Evolutionary conservation across 768 basidiomycete genomes (phyloP), one percentile per base, ranked within the genome.

Genomic region (Mycena indigotica): DNA sequence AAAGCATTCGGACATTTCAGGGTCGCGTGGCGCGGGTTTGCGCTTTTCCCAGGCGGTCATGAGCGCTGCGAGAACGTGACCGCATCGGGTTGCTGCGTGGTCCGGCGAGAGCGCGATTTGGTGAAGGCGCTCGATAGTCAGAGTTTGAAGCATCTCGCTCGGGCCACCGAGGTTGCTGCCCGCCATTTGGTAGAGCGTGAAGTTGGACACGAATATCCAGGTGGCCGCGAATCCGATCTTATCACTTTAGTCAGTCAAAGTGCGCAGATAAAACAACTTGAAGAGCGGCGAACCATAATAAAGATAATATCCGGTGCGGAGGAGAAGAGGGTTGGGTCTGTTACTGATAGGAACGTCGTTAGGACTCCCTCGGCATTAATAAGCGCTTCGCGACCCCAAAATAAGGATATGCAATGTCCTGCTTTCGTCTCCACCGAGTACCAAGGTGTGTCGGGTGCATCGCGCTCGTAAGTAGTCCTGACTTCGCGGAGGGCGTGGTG

Each of bases 231-330:
- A 77, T 0, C 72, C 67, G 44, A 80, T 26, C 46, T 48, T 44
- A 21, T 8, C n/a, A 38, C 10, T n/a, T 10, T n/a, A 25, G 46
- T 26, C 21, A 10, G 13, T 23, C 46, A 23, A 44, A 8, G 46
- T 48, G 8, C 13, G 21, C 25, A 26, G 25, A 26, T 24, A 21
- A 26, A 23, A 15, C 8, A 8, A 23, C 15, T 16, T 28, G 46
- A 48, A 48, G 46, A 13, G 8, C 6, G 13, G 10, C 25, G 46
- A 26, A 48, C 68, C 72, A 81, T 73, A 28, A 66, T 66, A 56
- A 75, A 80, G 25, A 80, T 50, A 38, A 65, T 66, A 64, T 80
- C 80, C 2, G 78, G 78, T 6, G 77, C 72, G 12, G 77, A 68
- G 57, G 72, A 70, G 55, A 80, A 65, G n/a, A 76, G 64, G 0